Conservation (phyloP, 768 basidiomycete genomes). For the Candolleomyces aberdarensis region DNA sequence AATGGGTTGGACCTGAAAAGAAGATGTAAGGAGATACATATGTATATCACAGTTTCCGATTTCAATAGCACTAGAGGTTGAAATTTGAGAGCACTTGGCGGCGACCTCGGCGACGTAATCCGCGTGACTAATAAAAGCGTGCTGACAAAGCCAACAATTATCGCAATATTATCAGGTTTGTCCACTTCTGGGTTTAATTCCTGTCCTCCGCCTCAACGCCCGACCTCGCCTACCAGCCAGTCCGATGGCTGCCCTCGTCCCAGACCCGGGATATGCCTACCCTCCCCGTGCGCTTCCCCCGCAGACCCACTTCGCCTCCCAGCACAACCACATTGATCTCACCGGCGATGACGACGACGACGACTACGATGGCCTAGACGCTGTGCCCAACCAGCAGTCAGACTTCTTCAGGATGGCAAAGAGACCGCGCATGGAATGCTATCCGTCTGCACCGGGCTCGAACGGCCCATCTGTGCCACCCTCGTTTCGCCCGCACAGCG, state of each 20-base stretch:
- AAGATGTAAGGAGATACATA: background rate
- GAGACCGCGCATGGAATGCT: conserved; percentile 37
- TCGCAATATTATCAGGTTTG: background rate
- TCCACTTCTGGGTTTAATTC: background rate
- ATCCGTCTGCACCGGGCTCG: conserved; percentile 8
- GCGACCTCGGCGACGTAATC: background rate
- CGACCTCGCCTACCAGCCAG: conserved; percentile 15
- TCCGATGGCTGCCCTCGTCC: conserved; percentile 20
- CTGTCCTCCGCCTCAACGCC: conserved; percentile 11
- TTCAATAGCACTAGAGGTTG: background rate
- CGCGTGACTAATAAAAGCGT: background rate
- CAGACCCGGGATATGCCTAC: conserved; percentile 26
- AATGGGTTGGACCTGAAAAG: conserved; percentile 65
- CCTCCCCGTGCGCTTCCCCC: conserved; percentile 24
- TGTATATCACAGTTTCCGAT: background rate
- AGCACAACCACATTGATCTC: conserved; percentile 64
- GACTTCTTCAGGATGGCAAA: conserved; percentile 34
- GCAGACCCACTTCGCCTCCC: conserved; percentile 27
- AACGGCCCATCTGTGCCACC: background rate
- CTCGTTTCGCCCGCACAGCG: background rate
- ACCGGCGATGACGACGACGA: conserved; percentile 66
- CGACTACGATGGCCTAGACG: conserved; percentile 23
- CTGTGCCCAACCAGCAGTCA: conserved; percentile 12
- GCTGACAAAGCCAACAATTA: background rate
- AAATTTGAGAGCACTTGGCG: no score